phyloP scores from a whole-genome alignment of 1,284 basidiomycete species.

The Coniophora puteana region DNA sequence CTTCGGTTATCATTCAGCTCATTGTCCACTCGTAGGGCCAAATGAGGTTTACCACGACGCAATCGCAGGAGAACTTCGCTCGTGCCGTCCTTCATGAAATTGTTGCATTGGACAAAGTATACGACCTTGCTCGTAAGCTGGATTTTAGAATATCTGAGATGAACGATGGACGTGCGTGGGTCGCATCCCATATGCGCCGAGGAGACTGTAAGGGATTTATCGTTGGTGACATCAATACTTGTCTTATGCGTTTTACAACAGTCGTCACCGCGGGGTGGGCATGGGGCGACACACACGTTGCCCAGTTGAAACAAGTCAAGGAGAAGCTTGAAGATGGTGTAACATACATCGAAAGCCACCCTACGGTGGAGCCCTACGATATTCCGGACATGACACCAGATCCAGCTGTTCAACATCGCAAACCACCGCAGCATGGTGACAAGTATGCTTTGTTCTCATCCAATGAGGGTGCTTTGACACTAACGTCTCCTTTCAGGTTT shows the following conservation, averaged over 20 bases:
- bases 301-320: slow-evolving; percentile 33
- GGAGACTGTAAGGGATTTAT: slow-evolving; percentile 34
- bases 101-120: slow-evolving; percentile 26
- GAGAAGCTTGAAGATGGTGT: slow-evolving; percentile 27
- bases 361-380: too few relatives aligned
- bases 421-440: slow-evolving; percentile 17
- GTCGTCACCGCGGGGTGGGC: slow-evolving; percentile 31
- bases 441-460: slow-evolving; percentile 11
- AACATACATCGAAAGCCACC: slow-evolving; percentile 6
- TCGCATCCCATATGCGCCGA: slow-evolving; percentile 37
- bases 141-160: slow-evolving; percentile 27
- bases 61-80: slow-evolving; percentile 27
- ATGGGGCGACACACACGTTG: slow-evolving; percentile 29
- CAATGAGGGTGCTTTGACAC: neutral
- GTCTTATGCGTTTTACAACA: slow-evolving; percentile 8
- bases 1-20: neutral
- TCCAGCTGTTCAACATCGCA: slow-evolving; percentile 13
- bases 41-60: slow-evolving; percentile 32
- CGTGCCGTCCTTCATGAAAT: slow-evolving; percentile 29
- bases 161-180: slow-evolving; percentile 33
- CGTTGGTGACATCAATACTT: neutral
- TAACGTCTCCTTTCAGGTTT: slow-evolving; percentile 27
- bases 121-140: slow-evolving; percentile 27
- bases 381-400: slow-evolving; percentile 19
- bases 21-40: slow-evolving; percentile 21